Base-by-base conservation (phyloP, 306 rosid species). In the Mimosa bimucronata region DNA sequence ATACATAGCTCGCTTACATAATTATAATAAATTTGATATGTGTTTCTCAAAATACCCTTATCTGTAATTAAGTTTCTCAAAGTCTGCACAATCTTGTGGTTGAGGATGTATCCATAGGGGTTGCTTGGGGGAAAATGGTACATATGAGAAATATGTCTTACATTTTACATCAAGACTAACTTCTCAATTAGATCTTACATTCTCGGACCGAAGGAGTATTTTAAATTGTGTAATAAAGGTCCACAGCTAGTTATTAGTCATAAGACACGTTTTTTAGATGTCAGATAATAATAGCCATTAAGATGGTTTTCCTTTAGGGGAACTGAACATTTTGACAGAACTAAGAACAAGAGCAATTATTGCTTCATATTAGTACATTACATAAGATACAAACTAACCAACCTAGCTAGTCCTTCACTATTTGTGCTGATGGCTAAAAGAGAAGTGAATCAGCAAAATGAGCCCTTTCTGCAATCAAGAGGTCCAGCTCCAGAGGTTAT, bases 401-500 rank as follows among this genome's bases (percentile, higher is more conserved):
- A 14, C 80, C n/a, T 25, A 62, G 3, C 34, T 1, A 9, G 40
- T 15, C 67, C 40, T 28, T 29, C 19, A 3, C 37, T 11, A 23
- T 2, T 16, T 18, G 30, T 3, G 14, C 1, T n/a, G 10, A 23
- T 21, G 19, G 19, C 8, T 3, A 61, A 61, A 61, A 3, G 4
- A 28, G n/a, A 29, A 16, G 11, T 19, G 12, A 66, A 19, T 83
- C 83, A 86, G 85, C 92, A 89, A 8, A 73, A 87, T 0, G 88
- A 69, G 13, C 90, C 92, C 57, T 34, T 89, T 71, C 28, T 84
- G 86, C 98, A 94, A 2, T 12, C 40, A 61, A 92, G 89, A 1
- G 85, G 81, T 11, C 98, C 98, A 0, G 98, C 94, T 6, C 78
- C 88, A 0, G 86, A 80, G 13, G 97, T 92, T 23, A 94, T 84